These are phyloP conservation scores for Chiua virens DNA, from an alignment of 768 basidiomycete genomes.

Conservation along the genomic window DNA sequence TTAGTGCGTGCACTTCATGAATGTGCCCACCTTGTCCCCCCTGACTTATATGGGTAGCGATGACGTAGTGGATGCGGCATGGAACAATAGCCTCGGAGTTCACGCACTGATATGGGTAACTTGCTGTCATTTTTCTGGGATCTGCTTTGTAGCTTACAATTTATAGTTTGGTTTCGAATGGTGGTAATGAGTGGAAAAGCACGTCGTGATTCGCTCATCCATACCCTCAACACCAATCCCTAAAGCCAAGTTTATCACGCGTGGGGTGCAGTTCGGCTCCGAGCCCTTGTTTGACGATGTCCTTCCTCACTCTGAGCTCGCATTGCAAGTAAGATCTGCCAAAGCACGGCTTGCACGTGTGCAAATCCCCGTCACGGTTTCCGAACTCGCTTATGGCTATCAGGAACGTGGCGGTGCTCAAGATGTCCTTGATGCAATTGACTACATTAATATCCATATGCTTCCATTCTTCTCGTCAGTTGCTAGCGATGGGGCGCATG, in stretches of 20 bases:
- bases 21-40: conserved; percentile 14
- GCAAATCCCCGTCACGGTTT: conserved; percentile 68
- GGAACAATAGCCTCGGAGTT: conserved; percentile 65
- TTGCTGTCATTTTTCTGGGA: not conserved
- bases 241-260: conserved; percentile 65
- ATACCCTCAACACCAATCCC: conserved; percentile 53
- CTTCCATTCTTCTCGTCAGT: conserved; percentile 58
- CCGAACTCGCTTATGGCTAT: conserved; percentile 64
- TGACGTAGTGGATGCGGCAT: conserved; percentile 66
- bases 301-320: conserved; percentile 46
- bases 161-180: conserved; percentile 38
- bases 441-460: conserved; percentile 68
- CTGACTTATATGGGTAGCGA: conserved; percentile 36
- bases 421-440: conserved; percentile 56
- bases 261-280: conserved; percentile 68
- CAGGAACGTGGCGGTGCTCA: conserved; percentile 51
- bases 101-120: conserved; percentile 74
- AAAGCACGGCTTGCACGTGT: conserved; percentile 51
- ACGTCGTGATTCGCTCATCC: conserved; percentile 53
- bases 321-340: conserved; percentile 48
- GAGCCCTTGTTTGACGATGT: conserved; percentile 66
- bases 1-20: conserved; percentile 28
- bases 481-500: conserved; percentile 44
- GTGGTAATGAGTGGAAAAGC: conserved; percentile 48
- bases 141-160: not conserved